These are phyloP conservation scores for Pharus latifolius DNA, from an alignment of 176 grass and related monocot species.

Conservation along the genomic window DNA sequence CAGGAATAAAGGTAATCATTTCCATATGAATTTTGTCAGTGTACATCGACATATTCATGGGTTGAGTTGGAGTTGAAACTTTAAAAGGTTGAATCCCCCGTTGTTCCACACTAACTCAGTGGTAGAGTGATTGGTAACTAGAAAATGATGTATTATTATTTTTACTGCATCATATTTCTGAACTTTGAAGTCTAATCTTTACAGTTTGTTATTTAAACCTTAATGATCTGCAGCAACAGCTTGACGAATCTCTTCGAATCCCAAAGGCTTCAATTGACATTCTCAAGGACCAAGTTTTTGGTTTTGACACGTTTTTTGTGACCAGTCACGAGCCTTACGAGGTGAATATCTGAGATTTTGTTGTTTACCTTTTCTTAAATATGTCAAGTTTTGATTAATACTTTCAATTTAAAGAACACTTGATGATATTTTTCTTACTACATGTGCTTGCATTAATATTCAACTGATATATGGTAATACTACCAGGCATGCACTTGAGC, in stretches of 20 bases:
- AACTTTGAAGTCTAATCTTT: background rate
- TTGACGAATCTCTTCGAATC: conserved; percentile 69
- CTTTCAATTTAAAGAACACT: background rate
- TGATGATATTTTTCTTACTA: background rate
- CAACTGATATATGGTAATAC: background rate
- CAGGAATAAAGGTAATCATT: conserved; percentile 81
- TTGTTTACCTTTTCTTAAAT: background rate
- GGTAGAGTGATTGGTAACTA: background rate
- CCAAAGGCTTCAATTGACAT: conserved; percentile 84
- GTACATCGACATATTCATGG: background rate
- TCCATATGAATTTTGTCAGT: background rate
- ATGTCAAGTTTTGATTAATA: background rate
- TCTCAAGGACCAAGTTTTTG: conserved; percentile 95
- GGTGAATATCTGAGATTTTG: conserved; percentile 32
- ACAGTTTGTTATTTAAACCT: background rate
- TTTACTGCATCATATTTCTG: background rate
- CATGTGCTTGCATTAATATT: background rate
- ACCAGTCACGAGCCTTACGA: conserved; percentile 87
- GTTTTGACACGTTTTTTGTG: conserved; percentile 95
- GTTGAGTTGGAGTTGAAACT: background rate
- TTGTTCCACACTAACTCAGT: conserved; percentile 3
- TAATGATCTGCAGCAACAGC: conserved; percentile 68
- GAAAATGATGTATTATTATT: background rate
- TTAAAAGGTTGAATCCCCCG: background rate
- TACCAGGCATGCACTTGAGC: background rate